Base-by-base conservation (phyloP, 1,284 basidiomycete species). In the Bjerkandera adusta region DNA sequence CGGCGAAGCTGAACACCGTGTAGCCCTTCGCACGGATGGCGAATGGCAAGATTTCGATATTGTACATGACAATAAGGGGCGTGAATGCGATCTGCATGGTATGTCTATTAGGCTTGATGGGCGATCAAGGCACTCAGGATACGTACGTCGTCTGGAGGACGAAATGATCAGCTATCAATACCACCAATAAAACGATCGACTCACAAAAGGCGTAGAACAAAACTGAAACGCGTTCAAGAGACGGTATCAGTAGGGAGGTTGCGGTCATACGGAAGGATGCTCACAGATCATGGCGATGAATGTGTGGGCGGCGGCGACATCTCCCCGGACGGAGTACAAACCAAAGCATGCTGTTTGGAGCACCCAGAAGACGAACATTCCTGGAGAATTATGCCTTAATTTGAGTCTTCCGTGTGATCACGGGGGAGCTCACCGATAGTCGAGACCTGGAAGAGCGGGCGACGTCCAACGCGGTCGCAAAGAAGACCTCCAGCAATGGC, bases 1-100 rank as follows among this genome's bases (percentile, higher is more conserved):
- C 64, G 15, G 69, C 54, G 50, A 80, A 74, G 60, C 74, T 75
- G 66, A 75, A 78, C 10, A 83, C 63, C 20, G 73, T 77, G 59
- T 81, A 73, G 16, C 79, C 81, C 63, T 83, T 83, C 16, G 82
- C 76, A 33, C 81, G 77, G 36, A 84, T 66, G 13, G 70, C 60
- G 61, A 68, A 79, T 0, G 79, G 79, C 39, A 81, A 61, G 50
- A 81, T 81, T 59, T 83, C 80, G 44, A 81, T 69, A 1, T 76
- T 78, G 62, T 82, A 81, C 43, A 74, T 71, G 24, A 78, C 76
- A 51, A 83, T 72, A 35, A 83, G 68, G 1, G 80, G 81, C 1
- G 76, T 72, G 61, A 74, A 79, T 0, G 76, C 76, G 43, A 73
- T 69, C 65, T 71, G 47, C 26, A 38, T 47, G 8, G 16, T 8